Conservation (phyloP, 805 yeast species). For the Candida loeiensis region DNA sequence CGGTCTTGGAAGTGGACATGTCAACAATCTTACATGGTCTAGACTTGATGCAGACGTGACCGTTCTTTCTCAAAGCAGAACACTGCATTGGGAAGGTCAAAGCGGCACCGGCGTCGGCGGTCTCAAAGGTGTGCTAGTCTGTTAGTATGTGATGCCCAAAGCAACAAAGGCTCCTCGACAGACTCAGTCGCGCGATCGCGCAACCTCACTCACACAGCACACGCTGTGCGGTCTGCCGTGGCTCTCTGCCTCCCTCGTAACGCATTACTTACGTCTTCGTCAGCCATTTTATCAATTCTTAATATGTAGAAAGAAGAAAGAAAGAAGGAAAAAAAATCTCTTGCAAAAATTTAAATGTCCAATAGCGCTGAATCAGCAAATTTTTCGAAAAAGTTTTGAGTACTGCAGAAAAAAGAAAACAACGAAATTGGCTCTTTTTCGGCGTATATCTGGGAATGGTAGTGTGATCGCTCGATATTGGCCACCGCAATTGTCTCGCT, state of each 20-base stretch:
- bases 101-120: slow-evolving; percentile 99
- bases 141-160: slow-evolving; percentile 27
- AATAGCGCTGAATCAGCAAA: slow-evolving; percentile 6
- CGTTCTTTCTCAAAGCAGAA: slow-evolving; percentile 99
- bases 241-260: no score
- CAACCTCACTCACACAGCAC: no score
- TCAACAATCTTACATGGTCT: slow-evolving; percentile 99
- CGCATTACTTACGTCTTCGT: slow-evolving; percentile 36
- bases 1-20: slow-evolving; percentile 99
- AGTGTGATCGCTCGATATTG: not conserved
- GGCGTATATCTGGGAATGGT: slow-evolving; percentile 4
- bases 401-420: slow-evolving; percentile 2
- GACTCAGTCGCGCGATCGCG: no score
- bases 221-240: no score
- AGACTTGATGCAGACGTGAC: slow-evolving; percentile 96
- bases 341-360: slow-evolving; percentile 16
- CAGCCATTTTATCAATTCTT: slow-evolving; percentile 31
- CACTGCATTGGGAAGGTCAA: slow-evolving; percentile 98
- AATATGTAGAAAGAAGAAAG: slow-evolving; percentile 12
- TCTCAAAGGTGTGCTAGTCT: slow-evolving; percentile 83
- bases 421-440: not conserved
- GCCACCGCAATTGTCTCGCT: not conserved
- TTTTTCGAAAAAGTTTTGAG: slow-evolving; percentile 4
- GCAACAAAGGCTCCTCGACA: no score
- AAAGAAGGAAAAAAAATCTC: slow-evolving; percentile 16